A percentile compares a stretch with the other conserved stretches of the same genome.
Conservation (phyloP, 495 filamentous ascomycete species). For the Clavariopsis aquatica region DNA sequence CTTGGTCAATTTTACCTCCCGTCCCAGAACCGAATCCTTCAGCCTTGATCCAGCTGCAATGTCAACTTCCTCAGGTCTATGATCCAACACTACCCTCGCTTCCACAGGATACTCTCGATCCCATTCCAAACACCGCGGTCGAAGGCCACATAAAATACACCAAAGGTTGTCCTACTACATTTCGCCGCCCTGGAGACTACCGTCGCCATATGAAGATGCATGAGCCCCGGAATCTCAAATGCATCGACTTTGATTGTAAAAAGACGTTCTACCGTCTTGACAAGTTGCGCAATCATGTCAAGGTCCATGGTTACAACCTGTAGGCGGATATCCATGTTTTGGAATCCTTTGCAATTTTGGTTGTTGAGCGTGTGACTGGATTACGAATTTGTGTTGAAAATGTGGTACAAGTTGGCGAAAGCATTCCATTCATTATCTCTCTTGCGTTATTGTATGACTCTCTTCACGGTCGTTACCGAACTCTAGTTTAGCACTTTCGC, state of each 20-base stretch:
- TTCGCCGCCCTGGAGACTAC: conserved; percentile 8
- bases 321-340: background rate
- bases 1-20: background rate
- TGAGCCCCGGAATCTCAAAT: background rate
- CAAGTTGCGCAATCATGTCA: background rate
- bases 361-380: no score
- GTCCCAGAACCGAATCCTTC: background rate
- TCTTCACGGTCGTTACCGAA: no score
- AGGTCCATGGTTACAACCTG: conserved; percentile 6
- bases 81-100: background rate
- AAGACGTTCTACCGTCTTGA: conserved; percentile 1
- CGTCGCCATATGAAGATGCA: conserved; percentile 18
- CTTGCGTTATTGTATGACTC: no score
- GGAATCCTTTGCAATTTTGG: no score
- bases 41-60: background rate
- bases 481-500: no score
- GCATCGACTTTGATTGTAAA: background rate
- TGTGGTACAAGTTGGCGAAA: no score
- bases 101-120: background rate
- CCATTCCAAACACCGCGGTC: background rate
- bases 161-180: conserved; percentile 3
- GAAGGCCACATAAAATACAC: background rate
- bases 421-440: no score
- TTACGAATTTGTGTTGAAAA: no score
- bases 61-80: background rate